These are phyloP conservation scores for Silene coronaria DNA, from an alignment of 179 eudicot genomes.

Conservation along the genomic window DNA sequence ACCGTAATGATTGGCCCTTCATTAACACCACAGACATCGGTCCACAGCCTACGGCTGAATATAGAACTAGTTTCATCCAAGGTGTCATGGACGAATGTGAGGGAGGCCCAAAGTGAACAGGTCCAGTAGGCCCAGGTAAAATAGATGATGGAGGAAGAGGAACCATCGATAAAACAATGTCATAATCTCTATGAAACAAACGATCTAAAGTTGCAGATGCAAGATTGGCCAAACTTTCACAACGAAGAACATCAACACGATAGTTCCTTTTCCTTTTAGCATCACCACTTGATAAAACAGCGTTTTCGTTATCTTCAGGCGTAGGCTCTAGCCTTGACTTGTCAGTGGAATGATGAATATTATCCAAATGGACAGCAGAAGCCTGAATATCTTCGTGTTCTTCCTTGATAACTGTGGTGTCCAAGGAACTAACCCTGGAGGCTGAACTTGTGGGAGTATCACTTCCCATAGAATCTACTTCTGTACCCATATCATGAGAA, in stretches of 20 bases:
- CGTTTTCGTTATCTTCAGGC: constrained; percentile 40
- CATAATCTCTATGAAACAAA: constrained; percentile 78
- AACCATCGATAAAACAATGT: constrained; percentile 85
- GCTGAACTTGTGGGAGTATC: constrained; percentile 17
- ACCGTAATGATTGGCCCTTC: constrained; percentile 88
- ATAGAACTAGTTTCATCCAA: constrained; percentile 91
- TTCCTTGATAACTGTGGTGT: constrained; percentile 29
- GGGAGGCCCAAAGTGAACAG: constrained; percentile 95
- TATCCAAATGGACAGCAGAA: constrained; percentile 23
- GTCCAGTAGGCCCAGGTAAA: constrained; percentile 87
- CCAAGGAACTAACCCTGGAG: constrained; percentile 25
- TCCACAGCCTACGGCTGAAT: constrained; percentile 71
- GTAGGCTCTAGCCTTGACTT: constrained; percentile 30
- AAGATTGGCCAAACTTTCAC: constrained; percentile 93
- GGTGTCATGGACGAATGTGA: constrained; percentile 95
- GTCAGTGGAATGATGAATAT: constrained; percentile 22
- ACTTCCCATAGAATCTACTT: constrained; percentile 20
- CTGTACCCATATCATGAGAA: constrained; percentile 19
- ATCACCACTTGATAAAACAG: constrained; percentile 29
- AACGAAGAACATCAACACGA: constrained; percentile 84
- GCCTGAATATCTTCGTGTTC: constrained; percentile 23
- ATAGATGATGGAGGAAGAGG: constrained; percentile 91
- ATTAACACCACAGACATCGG: constrained; percentile 89
- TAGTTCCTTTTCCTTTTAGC: constrained; percentile 49
- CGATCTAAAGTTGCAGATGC: constrained; percentile 79